Evolutionary conservation across 768 basidiomycete genomes (phyloP).

Genomic region (Chalciporus sphaerocephalus): DNA sequence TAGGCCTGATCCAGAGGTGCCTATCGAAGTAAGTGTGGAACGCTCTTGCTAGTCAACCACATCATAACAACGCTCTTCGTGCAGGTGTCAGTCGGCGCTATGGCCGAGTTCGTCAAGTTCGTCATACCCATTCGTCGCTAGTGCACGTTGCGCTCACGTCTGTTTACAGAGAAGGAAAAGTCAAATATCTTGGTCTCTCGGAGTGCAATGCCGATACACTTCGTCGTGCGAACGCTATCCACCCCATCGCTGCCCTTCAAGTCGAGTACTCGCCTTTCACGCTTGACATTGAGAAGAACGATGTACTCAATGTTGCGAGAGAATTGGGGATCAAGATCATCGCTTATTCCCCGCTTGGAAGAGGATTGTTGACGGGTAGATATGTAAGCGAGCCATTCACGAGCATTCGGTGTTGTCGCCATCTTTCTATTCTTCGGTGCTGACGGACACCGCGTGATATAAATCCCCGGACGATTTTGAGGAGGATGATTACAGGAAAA

Average conservation of each 20-base stretch:
- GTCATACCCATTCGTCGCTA: background rate
- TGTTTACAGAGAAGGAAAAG: constrained; percentile 32
- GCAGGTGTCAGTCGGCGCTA: constrained; percentile 42
- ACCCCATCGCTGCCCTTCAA: constrained; percentile 48
- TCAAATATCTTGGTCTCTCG: constrained; percentile 50
- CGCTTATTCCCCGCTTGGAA: constrained; percentile 50
- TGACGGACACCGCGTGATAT: constrained; percentile 9
- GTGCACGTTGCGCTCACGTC: constrained; percentile 5
- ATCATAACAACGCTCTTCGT: background rate
- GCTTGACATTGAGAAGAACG: constrained; percentile 45
- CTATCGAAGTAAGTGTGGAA: constrained; percentile 40
- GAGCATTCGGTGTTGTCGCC: too few relatives aligned
- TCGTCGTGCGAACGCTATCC: constrained; percentile 47
- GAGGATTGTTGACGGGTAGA: constrained; percentile 47
- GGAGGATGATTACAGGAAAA: constrained; percentile 22
- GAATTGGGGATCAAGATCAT: constrained; percentile 49
- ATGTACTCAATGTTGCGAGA: constrained; percentile 39
- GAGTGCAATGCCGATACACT: constrained; percentile 46
- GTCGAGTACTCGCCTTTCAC: constrained; percentile 51
- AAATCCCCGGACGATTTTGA: constrained; percentile 34
- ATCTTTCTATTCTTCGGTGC: too few relatives aligned
- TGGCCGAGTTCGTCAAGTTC: constrained; percentile 52
- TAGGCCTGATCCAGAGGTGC: constrained; percentile 39
- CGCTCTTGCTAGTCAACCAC: background rate
- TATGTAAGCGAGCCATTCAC: constrained; percentile 33